Conservation (phyloP, 306 rosid species). For the Prunus fruticosa region DNA sequence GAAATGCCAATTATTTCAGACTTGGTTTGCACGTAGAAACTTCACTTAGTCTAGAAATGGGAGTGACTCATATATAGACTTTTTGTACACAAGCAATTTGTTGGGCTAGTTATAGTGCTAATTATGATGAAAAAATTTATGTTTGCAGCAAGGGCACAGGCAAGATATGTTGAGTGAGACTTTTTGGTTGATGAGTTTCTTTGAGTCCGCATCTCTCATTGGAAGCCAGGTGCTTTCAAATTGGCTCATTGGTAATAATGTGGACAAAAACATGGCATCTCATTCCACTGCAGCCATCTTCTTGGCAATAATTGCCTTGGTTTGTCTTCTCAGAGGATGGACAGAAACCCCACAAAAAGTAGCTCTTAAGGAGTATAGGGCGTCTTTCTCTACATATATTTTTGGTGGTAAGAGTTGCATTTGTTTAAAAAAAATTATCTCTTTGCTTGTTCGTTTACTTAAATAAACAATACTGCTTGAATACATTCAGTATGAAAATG, state of each 20-base stretch:
- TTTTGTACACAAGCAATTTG: neutral
- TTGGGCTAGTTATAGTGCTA: slow-evolving; percentile 15
- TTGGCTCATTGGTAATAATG: slow-evolving; percentile 62
- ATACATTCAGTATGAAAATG: neutral
- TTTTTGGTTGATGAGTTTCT: slow-evolving; percentile 88
- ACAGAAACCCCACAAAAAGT: slow-evolving; percentile 47
- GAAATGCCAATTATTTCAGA: slow-evolving; percentile 13
- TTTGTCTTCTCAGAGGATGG: slow-evolving; percentile 62
- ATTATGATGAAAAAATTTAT: slow-evolving; percentile 17
- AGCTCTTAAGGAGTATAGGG: slow-evolving; percentile 60
- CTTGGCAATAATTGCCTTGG: slow-evolving; percentile 58
- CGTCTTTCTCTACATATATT: slow-evolving; percentile 56
- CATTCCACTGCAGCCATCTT: slow-evolving; percentile 54
- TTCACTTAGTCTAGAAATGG: neutral
- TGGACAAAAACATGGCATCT: slow-evolving; percentile 35
- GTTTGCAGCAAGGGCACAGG: slow-evolving; percentile 85
- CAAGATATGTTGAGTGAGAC: slow-evolving; percentile 78
- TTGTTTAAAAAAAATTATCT: neutral
- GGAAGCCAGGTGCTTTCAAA: slow-evolving; percentile 88
- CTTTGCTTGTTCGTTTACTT: neutral
- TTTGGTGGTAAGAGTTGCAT: slow-evolving; percentile 59
- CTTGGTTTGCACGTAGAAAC: slow-evolving; percentile 16
- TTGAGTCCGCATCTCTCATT: slow-evolving; percentile 73
- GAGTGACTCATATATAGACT: neutral
- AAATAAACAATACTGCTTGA: neutral